Evolutionary conservation across 139 green algal genomes (phyloP), one percentile per base, ranked within the genome.

Genomic region (Cymbomonas tetramitiformis): DNA sequence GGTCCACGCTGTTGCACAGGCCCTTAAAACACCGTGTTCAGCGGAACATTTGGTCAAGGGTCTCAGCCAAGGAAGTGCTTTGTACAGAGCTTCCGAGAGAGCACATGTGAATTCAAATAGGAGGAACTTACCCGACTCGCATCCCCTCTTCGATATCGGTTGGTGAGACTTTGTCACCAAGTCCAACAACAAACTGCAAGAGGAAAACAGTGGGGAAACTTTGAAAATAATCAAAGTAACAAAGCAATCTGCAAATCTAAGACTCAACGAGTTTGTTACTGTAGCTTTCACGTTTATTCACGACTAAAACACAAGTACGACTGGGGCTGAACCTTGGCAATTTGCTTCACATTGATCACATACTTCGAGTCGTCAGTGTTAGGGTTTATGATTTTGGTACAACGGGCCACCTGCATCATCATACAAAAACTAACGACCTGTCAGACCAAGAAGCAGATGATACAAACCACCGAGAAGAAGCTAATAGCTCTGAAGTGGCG

Each of bases 331-430:
- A n/a, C n/a, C n/a, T 99, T 99, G 23, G 92, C 92, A 52, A 99
- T 98, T 71, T 99, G 92, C 75, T 98, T 99, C n/a, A 99, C 90
- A 67, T 97, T 98, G 74, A 99, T 98, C 49, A 99, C 76, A 51
- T 99, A 99, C 70, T 97, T 94, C n/a, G 91, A 82, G 26, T 98
- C 88, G 26, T 96, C 90, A 0, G 86, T 95, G 57, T 80, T 80
- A 15, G 87, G 81, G 52, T 94, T 95, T 72, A 99, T 98, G 77
- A 99, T 99, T 68, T 99, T 99, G 5, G 92, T 99, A 76, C 92
- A 99, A 19, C 92, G 77, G 0, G 92, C 87, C 2, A 99, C 91
- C n/a, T n/a, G n/a, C n/a, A n/a, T n/a, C n/a, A n/a, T n/a, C n/a
- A n/a, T n/a, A n/a, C 77, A n/a, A n/a, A n/a, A n/a, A n/a, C n/a